Percentiles rank a stretch among this genome's conserved stretches.
phyloP scores from a whole-genome alignment of 78 protist genomes.

The Isochrysis galbana region DNA sequence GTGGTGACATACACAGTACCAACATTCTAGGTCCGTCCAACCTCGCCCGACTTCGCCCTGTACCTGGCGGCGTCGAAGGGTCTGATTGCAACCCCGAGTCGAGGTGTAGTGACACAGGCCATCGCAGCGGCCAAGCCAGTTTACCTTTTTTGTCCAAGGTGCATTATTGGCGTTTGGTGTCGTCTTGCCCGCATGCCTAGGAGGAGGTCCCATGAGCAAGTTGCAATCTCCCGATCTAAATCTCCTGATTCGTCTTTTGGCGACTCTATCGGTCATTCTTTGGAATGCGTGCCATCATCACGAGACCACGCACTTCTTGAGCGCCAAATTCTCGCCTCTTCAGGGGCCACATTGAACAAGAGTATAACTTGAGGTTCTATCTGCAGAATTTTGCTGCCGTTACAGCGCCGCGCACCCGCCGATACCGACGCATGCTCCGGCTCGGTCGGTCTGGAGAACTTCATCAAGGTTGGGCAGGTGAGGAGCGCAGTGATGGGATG shows the following conservation, averaged over 20 bases:
- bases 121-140: background rate
- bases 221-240: no score
- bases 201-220: no score
- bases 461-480: background rate
- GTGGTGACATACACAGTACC: no score
- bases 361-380: slow-evolving; percentile 1
- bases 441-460: background rate
- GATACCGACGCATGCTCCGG: background rate
- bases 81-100: background rate
- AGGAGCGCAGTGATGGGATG: background rate
- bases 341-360: background rate
- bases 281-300: no score
- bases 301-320: no score
- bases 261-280: no score
- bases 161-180: no score
- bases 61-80: background rate
- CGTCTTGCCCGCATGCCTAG: no score
- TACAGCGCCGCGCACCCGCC: background rate
- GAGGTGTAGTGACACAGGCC: background rate
- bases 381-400: background rate
- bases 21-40: no score
- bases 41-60: background rate
- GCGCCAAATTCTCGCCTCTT: no score
- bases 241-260: no score
- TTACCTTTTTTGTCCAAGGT: background rate